Base-by-base conservation (phyloP, 2,329 filamentous ascomycete genomes). In the Colletotrichum navitas region DNA sequence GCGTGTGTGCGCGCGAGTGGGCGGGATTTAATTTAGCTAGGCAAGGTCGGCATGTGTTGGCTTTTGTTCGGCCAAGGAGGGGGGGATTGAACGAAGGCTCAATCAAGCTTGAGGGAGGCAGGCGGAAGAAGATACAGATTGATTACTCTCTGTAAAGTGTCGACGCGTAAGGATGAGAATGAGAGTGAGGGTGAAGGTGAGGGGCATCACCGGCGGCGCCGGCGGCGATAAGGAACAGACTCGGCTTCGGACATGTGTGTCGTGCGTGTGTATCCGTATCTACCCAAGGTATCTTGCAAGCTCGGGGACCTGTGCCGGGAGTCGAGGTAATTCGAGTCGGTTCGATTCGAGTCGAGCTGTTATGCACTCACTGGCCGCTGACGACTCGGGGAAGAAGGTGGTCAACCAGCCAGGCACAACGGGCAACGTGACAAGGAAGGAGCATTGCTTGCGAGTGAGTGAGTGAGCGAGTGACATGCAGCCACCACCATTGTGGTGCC, bases 391-490 rank as follows among this genome's bases (percentile, higher is more conserved):
- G 32, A 18, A 24, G 24, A 21, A 39, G 59, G 34, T 32, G 34
- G 32, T 51, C 56, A 59, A n/a, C 32, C 10, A 49, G 60, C 43
- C 45, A 52, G 60, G 60, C 32, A 62, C 45, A 45, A 62, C n/a
- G 45, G 45, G 45, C 45, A 26, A 39, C 34, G 54, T 39, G 45
- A 51, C 60, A 62, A n/a, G 60, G 60, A 52, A 41, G 39, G 39
- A 39, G 39, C 39, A 41, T 18, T 18, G 14, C 2, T 34, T 12
- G 36, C 8, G 29, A 29, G 29, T 29, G 29, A 29, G 29, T 29
- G 29, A 29, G 29, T 29, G 29, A 29, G 29, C 4, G 59, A 62
- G 49, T 62, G 59, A 26, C 59, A 51, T 62, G 45, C 59, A 62
- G 32, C 61, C 47, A 51, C 47, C 11, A 39, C 34, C 54, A 29